Percentiles rank a stretch among this genome's conserved stretches.
phyloP scores from a whole-genome alignment of 176 grass and related monocot species.

The Zizania latifolia region DNA sequence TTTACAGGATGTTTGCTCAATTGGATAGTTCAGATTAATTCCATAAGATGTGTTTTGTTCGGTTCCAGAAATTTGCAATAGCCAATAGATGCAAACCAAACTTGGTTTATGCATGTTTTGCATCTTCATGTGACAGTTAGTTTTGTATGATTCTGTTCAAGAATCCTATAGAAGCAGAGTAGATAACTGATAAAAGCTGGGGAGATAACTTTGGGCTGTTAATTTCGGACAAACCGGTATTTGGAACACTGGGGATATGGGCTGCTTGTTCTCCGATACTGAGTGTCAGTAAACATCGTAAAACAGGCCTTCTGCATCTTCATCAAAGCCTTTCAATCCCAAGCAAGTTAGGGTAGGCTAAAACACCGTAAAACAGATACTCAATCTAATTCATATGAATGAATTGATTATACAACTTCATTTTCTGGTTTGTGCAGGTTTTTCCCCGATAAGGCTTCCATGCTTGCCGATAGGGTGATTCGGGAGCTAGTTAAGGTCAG shows the following conservation, averaged over 20 bases:
- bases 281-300: background rate
- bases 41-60: background rate
- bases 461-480: constrained; percentile 65
- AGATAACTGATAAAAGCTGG: background rate
- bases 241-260: background rate
- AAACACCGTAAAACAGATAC: background rate
- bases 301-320: no score
- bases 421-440: constrained; percentile 40
- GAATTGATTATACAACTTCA: background rate
- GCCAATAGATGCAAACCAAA: no score
- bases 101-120: no score
- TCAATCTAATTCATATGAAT: background rate
- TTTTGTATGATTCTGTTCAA: background rate
- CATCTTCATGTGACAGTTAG: no score
- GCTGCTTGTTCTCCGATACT: background rate
- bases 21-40: background rate
- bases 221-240: no score
- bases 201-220: no score
- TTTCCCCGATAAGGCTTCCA: constrained; percentile 72
- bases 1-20: background rate
- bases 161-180: background rate
- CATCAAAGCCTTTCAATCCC: no score
- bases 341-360: no score
- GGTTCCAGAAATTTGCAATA: background rate
- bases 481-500: constrained; percentile 78